Percentiles rank a stretch among this genome's conserved stretches.
Conservation (phyloP, 345 rosid genomes). For the Lepidium aucheri region DNA sequence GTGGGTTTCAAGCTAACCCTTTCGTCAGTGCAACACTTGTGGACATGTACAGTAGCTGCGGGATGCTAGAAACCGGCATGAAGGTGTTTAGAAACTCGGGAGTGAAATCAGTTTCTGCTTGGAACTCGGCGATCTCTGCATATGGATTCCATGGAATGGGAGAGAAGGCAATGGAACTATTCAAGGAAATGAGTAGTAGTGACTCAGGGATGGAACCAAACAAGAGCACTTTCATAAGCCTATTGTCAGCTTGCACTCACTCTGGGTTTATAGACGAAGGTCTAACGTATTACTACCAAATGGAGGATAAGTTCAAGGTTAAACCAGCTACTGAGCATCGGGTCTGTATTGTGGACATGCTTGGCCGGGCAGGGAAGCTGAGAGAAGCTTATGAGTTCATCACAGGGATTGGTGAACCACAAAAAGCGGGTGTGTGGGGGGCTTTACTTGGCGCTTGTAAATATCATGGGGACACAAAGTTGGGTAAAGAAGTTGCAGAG, state of each 20-base stretch:
- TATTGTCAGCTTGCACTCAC: conserved; percentile 53
- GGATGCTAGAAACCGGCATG: conserved; percentile 35
- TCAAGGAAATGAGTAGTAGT: conserved; percentile 30
- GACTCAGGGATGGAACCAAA: conserved; percentile 29
- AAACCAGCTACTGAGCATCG: conserved; percentile 39
- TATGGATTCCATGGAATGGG: conserved; percentile 45
- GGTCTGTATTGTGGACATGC: conserved; percentile 47
- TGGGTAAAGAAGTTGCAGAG: conserved; percentile 47
- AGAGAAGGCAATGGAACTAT: conserved; percentile 38
- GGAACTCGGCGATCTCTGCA: conserved; percentile 54
- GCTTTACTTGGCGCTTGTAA: conserved; percentile 51
- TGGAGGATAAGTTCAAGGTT: conserved; percentile 34
- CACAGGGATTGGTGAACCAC: conserved; percentile 19
- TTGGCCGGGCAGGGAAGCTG: conserved; percentile 49
- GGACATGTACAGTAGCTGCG: conserved; percentile 53
- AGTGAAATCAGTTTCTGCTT: conserved; percentile 28
- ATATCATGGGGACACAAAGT: conserved; percentile 33
- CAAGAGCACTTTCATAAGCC: conserved; percentile 41
- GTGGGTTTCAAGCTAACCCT: conserved; percentile 34
- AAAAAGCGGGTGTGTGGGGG: conserved; percentile 47
- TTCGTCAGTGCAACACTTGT: conserved; percentile 42
- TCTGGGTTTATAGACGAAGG: conserved; percentile 42
- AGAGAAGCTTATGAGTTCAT: conserved; percentile 45
- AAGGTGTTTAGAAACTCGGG: conserved; percentile 31
- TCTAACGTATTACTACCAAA: conserved; percentile 34